A percentile compares a stretch with the other conserved stretches of the same genome.
Conservation (phyloP, 2,329 filamentous ascomycete species). For the Cladosporium sp. region DNA sequence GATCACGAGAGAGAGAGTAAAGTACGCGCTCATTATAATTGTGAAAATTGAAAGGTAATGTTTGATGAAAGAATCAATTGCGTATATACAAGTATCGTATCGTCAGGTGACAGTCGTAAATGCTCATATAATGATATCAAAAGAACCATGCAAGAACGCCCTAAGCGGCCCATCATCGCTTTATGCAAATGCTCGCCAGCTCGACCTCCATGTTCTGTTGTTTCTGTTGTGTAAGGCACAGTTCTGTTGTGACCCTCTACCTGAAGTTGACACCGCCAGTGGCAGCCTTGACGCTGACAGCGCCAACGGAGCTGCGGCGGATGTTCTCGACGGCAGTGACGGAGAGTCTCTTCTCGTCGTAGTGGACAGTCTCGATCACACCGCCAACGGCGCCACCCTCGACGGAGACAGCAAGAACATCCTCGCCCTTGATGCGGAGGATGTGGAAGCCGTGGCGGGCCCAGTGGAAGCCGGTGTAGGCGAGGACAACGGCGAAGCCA, state of each 20-base stretch:
- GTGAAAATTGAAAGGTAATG: too few relatives aligned
- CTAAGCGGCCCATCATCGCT: neutral
- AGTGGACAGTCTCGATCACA: constrained; percentile 31
- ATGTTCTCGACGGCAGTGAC: constrained; percentile 24
- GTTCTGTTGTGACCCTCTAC: neutral
- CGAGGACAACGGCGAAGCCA: constrained; percentile 40
- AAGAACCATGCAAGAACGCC: neutral
- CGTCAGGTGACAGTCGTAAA: neutral
- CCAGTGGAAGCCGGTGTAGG: constrained; percentile 33
- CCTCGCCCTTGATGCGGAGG: constrained; percentile 30
- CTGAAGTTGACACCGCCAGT: constrained; percentile 25
- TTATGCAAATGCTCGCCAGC: constrained; percentile 1
- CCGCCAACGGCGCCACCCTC: constrained; percentile 32
- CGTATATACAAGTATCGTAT: neutral
- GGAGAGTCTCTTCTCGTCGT: constrained; percentile 31
- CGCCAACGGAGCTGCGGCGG: constrained; percentile 24
- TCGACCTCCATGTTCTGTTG: neutral
- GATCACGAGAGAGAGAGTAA: too few relatives aligned
- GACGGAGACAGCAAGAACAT: constrained; percentile 26
- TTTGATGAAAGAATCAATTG: neutral
- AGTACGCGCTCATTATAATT: too few relatives aligned
- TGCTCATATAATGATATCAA: neutral
- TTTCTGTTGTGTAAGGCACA: neutral
- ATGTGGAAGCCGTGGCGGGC: constrained; percentile 29
- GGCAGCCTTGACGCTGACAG: constrained; percentile 23